These are phyloP conservation scores for Coffea eugenioides DNA, from an alignment of 257 asterid species.

Conservation along the genomic window DNA sequence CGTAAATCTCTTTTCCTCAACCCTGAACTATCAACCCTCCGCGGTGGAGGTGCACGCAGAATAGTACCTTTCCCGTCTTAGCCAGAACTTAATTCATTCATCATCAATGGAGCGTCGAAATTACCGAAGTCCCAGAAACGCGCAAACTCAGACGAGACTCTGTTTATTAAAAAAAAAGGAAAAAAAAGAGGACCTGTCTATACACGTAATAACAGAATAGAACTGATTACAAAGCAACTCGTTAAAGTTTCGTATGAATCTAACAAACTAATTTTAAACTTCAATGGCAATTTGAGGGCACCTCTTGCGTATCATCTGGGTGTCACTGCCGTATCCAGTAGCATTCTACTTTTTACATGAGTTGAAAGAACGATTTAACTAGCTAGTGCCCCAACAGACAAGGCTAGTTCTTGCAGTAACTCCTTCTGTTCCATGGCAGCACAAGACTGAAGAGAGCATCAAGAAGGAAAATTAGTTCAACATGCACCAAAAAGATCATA, in stretches of 20 bases:
- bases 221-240: background rate
- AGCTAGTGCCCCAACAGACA: slow-evolving; percentile 51
- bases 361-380: slow-evolving; percentile 23
- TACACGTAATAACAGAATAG: too few species aligned
- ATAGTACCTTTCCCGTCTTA: too few species aligned
- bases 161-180: too few species aligned
- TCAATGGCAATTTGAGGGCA: background rate
- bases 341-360: background rate
- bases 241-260: background rate
- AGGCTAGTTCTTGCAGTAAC: slow-evolving; percentile 83
- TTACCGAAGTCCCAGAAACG: too few species aligned
- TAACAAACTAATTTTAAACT: background rate
- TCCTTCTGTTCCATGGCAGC: slow-evolving; percentile 85
- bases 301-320: background rate
- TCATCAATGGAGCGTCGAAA: too few species aligned
- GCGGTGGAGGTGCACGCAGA: too few species aligned
- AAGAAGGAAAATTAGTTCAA: slow-evolving; percentile 6
- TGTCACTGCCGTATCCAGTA: background rate
- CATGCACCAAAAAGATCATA: background rate
- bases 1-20: too few species aligned
- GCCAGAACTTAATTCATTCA: too few species aligned
- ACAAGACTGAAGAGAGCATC: slow-evolving; percentile 65
- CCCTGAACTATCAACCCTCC: too few species aligned
- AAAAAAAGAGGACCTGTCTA: too few species aligned
- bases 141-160: too few species aligned